These are phyloP conservation scores for Candolleomyces eurysporus DNA, from an alignment of 768 basidiomycete genomes.

Conservation along the genomic window DNA sequence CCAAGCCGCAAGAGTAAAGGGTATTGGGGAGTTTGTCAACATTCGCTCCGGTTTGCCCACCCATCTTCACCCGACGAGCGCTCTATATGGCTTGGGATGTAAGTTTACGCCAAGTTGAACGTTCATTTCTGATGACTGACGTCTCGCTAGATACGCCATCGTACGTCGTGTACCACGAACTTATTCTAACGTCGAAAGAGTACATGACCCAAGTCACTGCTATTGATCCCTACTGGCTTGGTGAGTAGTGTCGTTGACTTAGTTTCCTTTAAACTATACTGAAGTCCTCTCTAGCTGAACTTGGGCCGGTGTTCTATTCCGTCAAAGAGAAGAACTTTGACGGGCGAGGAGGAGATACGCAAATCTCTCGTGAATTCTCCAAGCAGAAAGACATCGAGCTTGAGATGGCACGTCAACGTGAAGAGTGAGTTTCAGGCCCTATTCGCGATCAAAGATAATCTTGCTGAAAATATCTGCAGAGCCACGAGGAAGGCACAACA, in stretches of 20 bases:
- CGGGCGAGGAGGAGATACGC: constrained; percentile 72
- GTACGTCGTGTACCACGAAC: constrained; percentile 95
- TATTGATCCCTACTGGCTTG: constrained; percentile 96
- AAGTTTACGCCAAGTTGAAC: constrained; percentile 27
- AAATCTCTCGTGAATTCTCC: constrained; percentile 87
- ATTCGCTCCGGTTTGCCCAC: constrained; percentile 93
- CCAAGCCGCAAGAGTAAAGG: constrained; percentile 96
- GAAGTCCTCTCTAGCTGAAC: constrained; percentile 59
- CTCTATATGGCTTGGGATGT: constrained; percentile 95
- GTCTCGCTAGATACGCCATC: constrained; percentile 80
- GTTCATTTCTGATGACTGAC: background rate
- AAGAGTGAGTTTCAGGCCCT: constrained; percentile 50
- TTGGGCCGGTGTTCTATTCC: constrained; percentile 96
- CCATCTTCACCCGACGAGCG: constrained; percentile 95
- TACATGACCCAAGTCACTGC: constrained; percentile 99
- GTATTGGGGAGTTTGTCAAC: constrained; percentile 98
- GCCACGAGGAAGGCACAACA: constrained; percentile 53
- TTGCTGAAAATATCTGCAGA: background rate
- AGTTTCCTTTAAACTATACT: background rate
- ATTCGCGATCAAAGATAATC: background rate
- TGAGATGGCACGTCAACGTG: constrained; percentile 83
- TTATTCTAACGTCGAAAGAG: constrained; percentile 92
- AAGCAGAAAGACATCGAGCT: constrained; percentile 89
- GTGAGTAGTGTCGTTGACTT: constrained; percentile 38
- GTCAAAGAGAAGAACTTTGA: constrained; percentile 98